Evolutionary conservation across 2,329 filamentous ascomycete species (phyloP), one percentile per base, ranked within the genome.

Genomic region (Lachnellula suecica): DNA sequence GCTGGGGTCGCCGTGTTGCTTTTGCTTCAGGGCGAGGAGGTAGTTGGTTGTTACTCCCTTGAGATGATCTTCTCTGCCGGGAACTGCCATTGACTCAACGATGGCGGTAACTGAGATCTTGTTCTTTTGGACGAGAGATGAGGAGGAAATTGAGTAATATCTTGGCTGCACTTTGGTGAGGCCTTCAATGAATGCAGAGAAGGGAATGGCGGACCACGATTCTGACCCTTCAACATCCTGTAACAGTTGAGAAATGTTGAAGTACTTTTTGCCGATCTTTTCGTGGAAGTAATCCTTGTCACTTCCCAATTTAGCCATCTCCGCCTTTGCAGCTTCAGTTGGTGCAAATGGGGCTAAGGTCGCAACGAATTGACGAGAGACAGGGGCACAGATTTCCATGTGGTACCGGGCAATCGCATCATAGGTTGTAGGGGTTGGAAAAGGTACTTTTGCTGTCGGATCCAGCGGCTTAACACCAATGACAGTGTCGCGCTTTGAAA

Each of bases 141-240:
- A 97, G 1, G 95, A 99, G 2, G 94, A 99, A 71, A 99, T 99
- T 45, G 95, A 99, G 78, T 99, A 99, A 79, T 97, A 99, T 45
- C 94, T 90, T 35, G 94, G 93, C 72, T 99, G 94, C 52, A 99
- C 84, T 78, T 97, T 97, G 73, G 86, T 89, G 56, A 99, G 73
- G 60, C 91, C 89, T 78, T 99, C 94, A 61, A 99, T 91, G 64
- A 97, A 85, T 64, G 92, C 85, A 8, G 94, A 96, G 75, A 99
- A 97, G 15, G 94, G 95, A 51, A 97, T 85, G 49, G 84, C 85
- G 49, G 83, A 77, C 89, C 94, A 99, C 53, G 84, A 84, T 71
- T 89, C 76, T 44, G 87, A 85, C 29, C 87, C 85, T 63, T 84
- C 81, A 58, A 94, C 80, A 47, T 78, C 80, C 59, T 90, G 79